Evolutionary conservation across 2,329 filamentous ascomycete genomes (phyloP).

Genomic region (Fusarium xylarioides): DNA sequence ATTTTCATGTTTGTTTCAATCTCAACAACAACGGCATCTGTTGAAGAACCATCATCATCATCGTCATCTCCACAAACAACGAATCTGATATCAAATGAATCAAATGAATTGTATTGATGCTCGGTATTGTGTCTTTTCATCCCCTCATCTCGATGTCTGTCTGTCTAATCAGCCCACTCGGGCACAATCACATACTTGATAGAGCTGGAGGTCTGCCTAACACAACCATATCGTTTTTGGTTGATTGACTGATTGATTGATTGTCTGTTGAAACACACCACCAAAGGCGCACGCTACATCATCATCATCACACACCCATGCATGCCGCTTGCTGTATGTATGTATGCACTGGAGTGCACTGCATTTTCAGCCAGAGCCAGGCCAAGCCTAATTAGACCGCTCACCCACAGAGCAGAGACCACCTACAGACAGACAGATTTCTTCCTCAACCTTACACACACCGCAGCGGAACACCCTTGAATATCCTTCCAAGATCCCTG

Average conservation of each 20-base stretch:
- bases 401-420: slow-evolving; percentile 20
- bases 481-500: slow-evolving; percentile 29
- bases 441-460: slow-evolving; percentile 19
- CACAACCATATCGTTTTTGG: background rate
- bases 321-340: background rate
- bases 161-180: slow-evolving; percentile 21
- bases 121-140: background rate
- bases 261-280: slow-evolving; percentile 32
- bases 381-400: slow-evolving; percentile 34
- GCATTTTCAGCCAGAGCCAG: slow-evolving; percentile 26
- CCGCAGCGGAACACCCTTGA: slow-evolving; percentile 34
- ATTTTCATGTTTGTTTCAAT: slow-evolving; percentile 36
- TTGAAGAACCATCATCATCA: slow-evolving; percentile 16
- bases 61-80: slow-evolving; percentile 8
- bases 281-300: slow-evolving; percentile 27
- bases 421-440: background rate
- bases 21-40: slow-evolving; percentile 12
- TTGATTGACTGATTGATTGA: background rate
- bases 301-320: slow-evolving; percentile 30
- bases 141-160: background rate
- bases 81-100: too few species aligned
- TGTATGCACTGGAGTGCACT: slow-evolving; percentile 14
- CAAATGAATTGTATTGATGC: background rate
- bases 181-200: slow-evolving; percentile 2
- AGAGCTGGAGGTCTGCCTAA: background rate